Conservation (phyloP, 768 basidiomycete species). For the Lyophyllum semitale region DNA sequence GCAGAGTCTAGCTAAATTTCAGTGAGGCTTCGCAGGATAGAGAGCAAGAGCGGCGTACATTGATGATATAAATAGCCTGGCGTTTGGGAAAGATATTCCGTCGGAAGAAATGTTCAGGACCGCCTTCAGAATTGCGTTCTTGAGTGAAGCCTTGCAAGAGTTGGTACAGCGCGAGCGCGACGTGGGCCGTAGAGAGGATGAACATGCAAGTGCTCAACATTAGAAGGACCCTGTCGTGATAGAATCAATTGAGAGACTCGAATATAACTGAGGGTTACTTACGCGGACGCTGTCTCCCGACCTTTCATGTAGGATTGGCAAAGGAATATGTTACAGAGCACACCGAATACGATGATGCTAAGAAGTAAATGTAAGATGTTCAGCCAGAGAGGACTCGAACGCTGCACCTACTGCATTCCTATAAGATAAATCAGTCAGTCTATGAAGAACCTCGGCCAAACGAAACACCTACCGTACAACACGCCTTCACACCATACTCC, state of each 20-base stretch:
- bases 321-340: slow-evolving; percentile 24
- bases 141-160: slow-evolving; percentile 27
- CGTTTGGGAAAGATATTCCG: slow-evolving; percentile 27
- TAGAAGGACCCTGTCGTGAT: slow-evolving; percentile 18
- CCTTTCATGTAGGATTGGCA: slow-evolving; percentile 19
- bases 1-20: slow-evolving; percentile 18
- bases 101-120: slow-evolving; percentile 20
- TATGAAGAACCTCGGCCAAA: not conserved
- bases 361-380: not conserved
- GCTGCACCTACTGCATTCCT: slow-evolving; percentile 27
- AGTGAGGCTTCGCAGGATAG: not conserved
- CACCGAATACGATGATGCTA: slow-evolving; percentile 25
- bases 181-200: slow-evolving; percentile 25
- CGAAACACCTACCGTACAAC: slow-evolving; percentile 22
- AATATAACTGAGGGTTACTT: not conserved
- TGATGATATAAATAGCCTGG: slow-evolving; percentile 29
- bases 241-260: not conserved
- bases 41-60: slow-evolving; percentile 17
- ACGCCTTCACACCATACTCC: slow-evolving; percentile 32
- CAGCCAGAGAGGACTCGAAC: not conserved
- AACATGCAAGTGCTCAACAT: slow-evolving; percentile 25
- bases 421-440: not conserved
- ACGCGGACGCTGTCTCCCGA: slow-evolving; percentile 21
- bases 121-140: slow-evolving; percentile 14
- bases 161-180: slow-evolving; percentile 23